Percentiles rank a stretch among this genome's conserved stretches.
phyloP scores from a whole-genome alignment of 2,329 filamentous ascomycete genomes.

The Elsinoe batatas region DNA sequence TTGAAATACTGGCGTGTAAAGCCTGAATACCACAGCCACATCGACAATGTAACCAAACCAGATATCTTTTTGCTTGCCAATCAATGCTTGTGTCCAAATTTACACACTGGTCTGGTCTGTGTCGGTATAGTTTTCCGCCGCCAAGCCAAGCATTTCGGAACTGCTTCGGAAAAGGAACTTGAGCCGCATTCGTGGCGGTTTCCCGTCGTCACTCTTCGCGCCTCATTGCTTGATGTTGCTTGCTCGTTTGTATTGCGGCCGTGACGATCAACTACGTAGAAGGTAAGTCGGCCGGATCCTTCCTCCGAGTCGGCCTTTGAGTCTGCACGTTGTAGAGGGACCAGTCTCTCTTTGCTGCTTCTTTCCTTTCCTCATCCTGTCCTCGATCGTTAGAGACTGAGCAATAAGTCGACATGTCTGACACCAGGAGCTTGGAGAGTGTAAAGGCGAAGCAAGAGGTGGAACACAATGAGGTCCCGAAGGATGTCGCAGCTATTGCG shows the following conservation, averaged over 20 bases:
- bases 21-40: too few relatives aligned
- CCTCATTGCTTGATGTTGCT: neutral
- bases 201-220: neutral
- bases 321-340: neutral
- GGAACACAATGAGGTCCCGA: constrained; percentile 1
- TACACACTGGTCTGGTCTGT: too few relatives aligned
- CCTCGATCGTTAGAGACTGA: neutral
- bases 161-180: neutral
- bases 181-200: neutral
- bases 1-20: too few relatives aligned
- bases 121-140: too few relatives aligned
- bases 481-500: neutral
- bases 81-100: too few relatives aligned
- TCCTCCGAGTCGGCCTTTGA: neutral
- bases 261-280: constrained; percentile 8
- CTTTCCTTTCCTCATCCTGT: neutral
- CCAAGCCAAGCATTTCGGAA: neutral
- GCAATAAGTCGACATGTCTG: neutral
- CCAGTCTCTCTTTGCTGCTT: neutral
- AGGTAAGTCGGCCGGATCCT: neutral
- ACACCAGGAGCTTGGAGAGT: constrained; percentile 10
- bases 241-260: neutral
- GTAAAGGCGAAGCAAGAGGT: neutral
- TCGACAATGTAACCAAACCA: too few relatives aligned
- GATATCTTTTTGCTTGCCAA: too few relatives aligned